phyloP scores from a whole-genome alignment of 768 basidiomycete species.

The Tulasnella sp. region DNA sequence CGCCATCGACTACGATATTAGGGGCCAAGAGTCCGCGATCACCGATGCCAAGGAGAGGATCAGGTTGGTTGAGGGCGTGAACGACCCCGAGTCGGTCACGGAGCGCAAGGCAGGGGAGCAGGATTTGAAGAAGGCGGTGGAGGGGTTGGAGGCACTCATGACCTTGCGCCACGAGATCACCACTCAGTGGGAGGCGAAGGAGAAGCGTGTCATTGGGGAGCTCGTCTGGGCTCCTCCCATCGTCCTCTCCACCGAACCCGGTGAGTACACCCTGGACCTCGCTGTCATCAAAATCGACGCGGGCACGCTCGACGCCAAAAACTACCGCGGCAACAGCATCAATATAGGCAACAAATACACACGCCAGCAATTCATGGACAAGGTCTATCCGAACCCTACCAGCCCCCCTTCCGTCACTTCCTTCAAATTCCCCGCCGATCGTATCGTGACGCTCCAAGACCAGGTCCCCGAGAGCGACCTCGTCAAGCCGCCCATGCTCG shows the following conservation, averaged over 20 bases:
- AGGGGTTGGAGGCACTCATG: constrained; percentile 11
- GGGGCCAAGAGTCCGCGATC: constrained; percentile 1
- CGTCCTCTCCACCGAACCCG: constrained; percentile 11
- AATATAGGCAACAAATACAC: constrained; percentile 15
- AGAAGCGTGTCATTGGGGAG: constrained; percentile 15
- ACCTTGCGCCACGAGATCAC: constrained; percentile 10
- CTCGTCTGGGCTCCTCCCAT: constrained; percentile 11
- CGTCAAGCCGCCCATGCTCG: constrained; percentile 11
- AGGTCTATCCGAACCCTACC: constrained; percentile 7
- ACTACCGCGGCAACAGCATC: constrained; percentile 16
- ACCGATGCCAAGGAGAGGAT: constrained; percentile 9
- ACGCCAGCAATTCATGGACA: constrained; percentile 7
- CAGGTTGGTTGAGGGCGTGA: not conserved
- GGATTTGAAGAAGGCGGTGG: constrained; percentile 13
- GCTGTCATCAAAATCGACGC: constrained; percentile 18
- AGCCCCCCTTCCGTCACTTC: not conserved
- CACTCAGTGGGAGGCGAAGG: constrained; percentile 7
- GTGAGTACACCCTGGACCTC: constrained; percentile 14
- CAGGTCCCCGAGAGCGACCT: constrained; percentile 9
- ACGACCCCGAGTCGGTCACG: constrained; percentile 1
- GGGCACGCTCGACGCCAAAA: constrained; percentile 6
- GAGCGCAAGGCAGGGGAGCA: constrained; percentile 9
- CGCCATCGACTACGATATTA: constrained; percentile 15
- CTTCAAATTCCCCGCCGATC: constrained; percentile 13
- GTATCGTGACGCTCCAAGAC: constrained; percentile 15